Base-by-base conservation (phyloP, 2,329 filamentous ascomycete genomes). In the Alternaria infectoria region DNA sequence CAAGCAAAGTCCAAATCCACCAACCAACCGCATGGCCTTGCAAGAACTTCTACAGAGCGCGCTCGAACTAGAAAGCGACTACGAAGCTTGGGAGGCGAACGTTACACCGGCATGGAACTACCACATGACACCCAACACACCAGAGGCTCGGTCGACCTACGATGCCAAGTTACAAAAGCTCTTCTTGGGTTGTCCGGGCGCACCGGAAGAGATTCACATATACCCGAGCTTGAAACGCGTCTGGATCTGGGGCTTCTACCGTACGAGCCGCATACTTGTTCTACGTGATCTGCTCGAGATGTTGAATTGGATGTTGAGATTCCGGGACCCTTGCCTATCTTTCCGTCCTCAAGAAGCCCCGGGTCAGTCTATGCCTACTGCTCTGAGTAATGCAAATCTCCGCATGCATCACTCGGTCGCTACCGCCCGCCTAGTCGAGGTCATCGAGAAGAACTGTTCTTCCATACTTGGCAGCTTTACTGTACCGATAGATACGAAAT, bases 201-300 rank as follows among this genome's bases (percentile, higher is more conserved):
- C 74, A 7, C 75, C 76, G 0, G 45, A 65, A 15, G 71, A 76
- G 40, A 73, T 78, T 11, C 74, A 76, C 50, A 60, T 62, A 1
- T 75, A 76, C 52, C 45, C 63, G 0, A 70, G 60, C 9, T 45
- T 77, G 9, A 75, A 72, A 46, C 57, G 55, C 49, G 70, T 66
- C 23, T 77, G 72, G 68, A 64, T 73, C 0, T 77, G 74, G 73
- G 69, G 65, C 13, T 77, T 74, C 61, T 77, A 71, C 55, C 72
- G 74, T n/a, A 75, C 73, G 2, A 71, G 60, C 32, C 67, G 73
- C 13, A 65, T 76, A 9, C 73, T 76, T 32, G 54, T 77, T 4
- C 61, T 75, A 2, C 72, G 75, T 17, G 76, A 76, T 23, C 43
- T 70, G 9, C 60, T 77, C 1, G 76, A 77, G 55, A 72, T 78